Evolutionary conservation across 208 protist species (phyloP).

Genomic region (Porcisia hertigi): DNA sequence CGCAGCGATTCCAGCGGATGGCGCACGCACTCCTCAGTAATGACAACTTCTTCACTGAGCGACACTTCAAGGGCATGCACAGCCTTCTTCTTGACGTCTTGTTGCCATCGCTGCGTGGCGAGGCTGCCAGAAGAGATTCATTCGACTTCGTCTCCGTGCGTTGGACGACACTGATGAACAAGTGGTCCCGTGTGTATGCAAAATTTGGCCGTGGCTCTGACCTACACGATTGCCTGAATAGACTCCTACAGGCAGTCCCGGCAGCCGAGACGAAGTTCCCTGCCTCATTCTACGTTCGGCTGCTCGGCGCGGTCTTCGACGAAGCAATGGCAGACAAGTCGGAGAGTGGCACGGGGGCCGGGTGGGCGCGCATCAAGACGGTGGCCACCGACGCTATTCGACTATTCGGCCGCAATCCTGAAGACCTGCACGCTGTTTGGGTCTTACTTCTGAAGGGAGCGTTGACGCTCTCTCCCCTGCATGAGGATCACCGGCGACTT

Average conservation of each 20-base stretch:
- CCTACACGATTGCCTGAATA: conserved; percentile 42
- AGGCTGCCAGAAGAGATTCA: conserved; percentile 2
- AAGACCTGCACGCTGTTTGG: conserved; percentile 59
- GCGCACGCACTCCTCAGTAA: conserved; percentile 62
- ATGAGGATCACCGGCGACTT: conserved; percentile 39
- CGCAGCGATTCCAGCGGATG: conserved; percentile 32
- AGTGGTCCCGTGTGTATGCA: conserved; percentile 74
- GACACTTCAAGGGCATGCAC: conserved; percentile 56
- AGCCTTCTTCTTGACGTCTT: conserved; percentile 34
- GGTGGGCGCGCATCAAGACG: conserved; percentile 44
- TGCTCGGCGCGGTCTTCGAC: conserved; percentile 74
- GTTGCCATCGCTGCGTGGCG: conserved; percentile 14
- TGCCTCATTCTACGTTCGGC: conserved; percentile 55
- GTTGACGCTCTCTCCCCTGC: conserved; percentile 45
- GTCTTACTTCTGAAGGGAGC: conserved; percentile 75
- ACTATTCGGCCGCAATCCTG: conserved; percentile 52
- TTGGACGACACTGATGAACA: conserved; percentile 80
- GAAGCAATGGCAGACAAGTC: background rate
- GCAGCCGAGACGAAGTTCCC: conserved; percentile 61
- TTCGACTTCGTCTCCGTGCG: conserved; percentile 62
- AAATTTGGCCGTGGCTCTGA: conserved; percentile 40
- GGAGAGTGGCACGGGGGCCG: background rate
- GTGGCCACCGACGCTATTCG: conserved; percentile 45
- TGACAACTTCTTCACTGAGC: conserved; percentile 68
- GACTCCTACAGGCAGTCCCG: conserved; percentile 40